phyloP scores from a whole-genome alignment of 1,284 basidiomycete species.

The Trichosporon sp. region DNA sequence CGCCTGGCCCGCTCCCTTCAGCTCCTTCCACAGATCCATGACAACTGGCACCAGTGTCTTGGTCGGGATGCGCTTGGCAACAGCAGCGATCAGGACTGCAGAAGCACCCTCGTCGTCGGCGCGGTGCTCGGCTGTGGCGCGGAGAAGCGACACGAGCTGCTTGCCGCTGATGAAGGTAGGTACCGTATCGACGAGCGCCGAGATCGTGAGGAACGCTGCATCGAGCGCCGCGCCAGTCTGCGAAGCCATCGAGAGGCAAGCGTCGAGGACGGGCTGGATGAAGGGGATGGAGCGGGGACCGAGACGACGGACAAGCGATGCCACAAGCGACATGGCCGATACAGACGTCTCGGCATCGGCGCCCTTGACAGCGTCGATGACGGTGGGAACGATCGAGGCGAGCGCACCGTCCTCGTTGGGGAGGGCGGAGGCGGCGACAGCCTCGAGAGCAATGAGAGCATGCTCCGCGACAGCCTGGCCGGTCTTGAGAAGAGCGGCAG shows the following conservation, averaged over 20 bases:
- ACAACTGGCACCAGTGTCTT: constrained; percentile 64
- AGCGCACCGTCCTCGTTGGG: constrained; percentile 63
- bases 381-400: constrained; percentile 56
- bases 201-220: constrained; percentile 28
- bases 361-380: constrained; percentile 53
- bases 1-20: constrained; percentile 26
- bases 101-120: constrained; percentile 22
- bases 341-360: constrained; percentile 51
- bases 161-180: constrained; percentile 48
- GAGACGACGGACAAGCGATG: constrained; percentile 53
- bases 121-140: constrained; percentile 34
- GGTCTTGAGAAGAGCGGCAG: constrained; percentile 51
- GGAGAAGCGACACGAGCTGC: constrained; percentile 47
- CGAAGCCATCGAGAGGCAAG: constrained; percentile 52
- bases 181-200: constrained; percentile 41
- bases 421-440: constrained; percentile 57
- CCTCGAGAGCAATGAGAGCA: constrained; percentile 55
- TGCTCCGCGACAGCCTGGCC: constrained; percentile 45
- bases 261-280: constrained; percentile 65
- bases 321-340: constrained; percentile 55
- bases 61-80: constrained; percentile 64
- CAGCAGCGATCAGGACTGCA: constrained; percentile 50
- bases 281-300: constrained; percentile 79
- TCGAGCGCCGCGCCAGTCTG: constrained; percentile 18
- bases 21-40: constrained; percentile 46